Evolutionary conservation across 768 basidiomycete species (phyloP), one percentile per base, ranked within the genome.

Genomic region (Cubamyces sp.): DNA sequence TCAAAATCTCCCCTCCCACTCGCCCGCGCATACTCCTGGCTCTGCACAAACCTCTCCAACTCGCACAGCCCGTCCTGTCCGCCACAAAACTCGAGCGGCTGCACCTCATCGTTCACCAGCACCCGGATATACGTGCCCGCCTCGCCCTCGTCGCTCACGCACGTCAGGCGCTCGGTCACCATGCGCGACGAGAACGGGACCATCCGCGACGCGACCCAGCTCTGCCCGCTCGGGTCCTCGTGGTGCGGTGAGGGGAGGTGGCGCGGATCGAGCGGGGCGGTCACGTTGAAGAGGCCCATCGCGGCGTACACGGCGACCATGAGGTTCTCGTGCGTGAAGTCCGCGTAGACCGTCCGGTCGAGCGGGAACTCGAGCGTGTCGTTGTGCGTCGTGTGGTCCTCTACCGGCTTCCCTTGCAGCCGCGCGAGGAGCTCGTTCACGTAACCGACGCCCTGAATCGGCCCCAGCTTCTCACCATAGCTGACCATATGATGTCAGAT

Each of bases 361-460:
- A 91, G 79, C 0, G 92, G 92, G 76, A 95, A 95, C 69, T 90
- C 86, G 40, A 95, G 80, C 0, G 92, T 94, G 11, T 73, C 74
- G 73, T 94, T 94, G 2, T 89, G 91, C 67, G 90, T 87, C 0
- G 91, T 93, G 64, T 81, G 69, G 73, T 93, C 91, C 42, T 71
- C 71, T 28, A 92, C 88, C 1, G 85, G 82, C 16, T 71, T 73
- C 16, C 79, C 79, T 0, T 87, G 91, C 45, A 96, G 80, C 12
- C 95, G 85, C 0, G 92, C 91, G 21, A 96, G 72, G n/a, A 96
- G 82, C 75, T 96, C 94, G 71, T 94, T 94, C 69, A 91, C 79
- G 71, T 91, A 96, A 6, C 94, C 94, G 3, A 94, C 87, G 34
- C 92, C 92, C 70, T 92, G 91, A 7, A 92, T 85, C 5, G 78